These are phyloP conservation scores for Capronia epimyces DNA, from an alignment of 2,329 filamentous ascomycete genomes.

Conservation along the genomic window DNA sequence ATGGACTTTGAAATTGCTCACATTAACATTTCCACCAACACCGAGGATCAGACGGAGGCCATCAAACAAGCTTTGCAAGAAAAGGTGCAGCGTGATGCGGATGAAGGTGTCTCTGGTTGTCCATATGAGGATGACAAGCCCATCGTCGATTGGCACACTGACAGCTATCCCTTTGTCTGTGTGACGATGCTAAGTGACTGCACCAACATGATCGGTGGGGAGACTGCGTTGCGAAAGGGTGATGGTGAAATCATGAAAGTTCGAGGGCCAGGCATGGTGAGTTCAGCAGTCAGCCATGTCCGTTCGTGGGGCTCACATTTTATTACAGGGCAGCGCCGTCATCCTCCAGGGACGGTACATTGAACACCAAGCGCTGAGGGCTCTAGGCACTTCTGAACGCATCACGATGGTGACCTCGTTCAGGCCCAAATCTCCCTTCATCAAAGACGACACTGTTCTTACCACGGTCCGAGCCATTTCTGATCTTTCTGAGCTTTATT, in stretches of 20 bases:
- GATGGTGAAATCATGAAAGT: constrained; percentile 44
- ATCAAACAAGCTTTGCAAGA: constrained; percentile 20
- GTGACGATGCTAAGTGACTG: constrained; percentile 50
- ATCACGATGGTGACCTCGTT: constrained; percentile 64
- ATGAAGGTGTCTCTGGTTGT: constrained; percentile 27
- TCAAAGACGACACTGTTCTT: constrained; percentile 57
- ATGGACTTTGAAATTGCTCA: constrained; percentile 56
- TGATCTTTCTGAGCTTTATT: constrained; percentile 54
- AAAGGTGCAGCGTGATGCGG: constrained; percentile 22
- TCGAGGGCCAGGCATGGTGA: constrained; percentile 42
- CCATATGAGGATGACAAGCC: constrained; percentile 32
- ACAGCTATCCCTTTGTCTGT: constrained; percentile 50
- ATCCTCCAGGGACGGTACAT: constrained; percentile 67
- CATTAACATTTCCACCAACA: constrained; percentile 50
- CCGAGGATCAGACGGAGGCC: constrained; percentile 26
- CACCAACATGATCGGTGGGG: constrained; percentile 47
- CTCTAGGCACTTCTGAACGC: constrained; percentile 54
- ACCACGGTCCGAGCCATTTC: constrained; percentile 57
- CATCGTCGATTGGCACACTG: constrained; percentile 48
- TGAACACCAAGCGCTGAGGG: constrained; percentile 57
- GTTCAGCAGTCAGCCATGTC: constrained; percentile 20
- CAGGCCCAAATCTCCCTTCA: constrained; percentile 51
- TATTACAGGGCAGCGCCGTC: constrained; percentile 53
- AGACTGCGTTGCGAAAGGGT: constrained; percentile 57
- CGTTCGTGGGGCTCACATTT: constrained; percentile 6